Percentiles rank a stretch among this genome's conserved stretches.
phyloP scores from a whole-genome alignment of 1,284 basidiomycete genomes.

The Thecaphora thlaspeos region DNA sequence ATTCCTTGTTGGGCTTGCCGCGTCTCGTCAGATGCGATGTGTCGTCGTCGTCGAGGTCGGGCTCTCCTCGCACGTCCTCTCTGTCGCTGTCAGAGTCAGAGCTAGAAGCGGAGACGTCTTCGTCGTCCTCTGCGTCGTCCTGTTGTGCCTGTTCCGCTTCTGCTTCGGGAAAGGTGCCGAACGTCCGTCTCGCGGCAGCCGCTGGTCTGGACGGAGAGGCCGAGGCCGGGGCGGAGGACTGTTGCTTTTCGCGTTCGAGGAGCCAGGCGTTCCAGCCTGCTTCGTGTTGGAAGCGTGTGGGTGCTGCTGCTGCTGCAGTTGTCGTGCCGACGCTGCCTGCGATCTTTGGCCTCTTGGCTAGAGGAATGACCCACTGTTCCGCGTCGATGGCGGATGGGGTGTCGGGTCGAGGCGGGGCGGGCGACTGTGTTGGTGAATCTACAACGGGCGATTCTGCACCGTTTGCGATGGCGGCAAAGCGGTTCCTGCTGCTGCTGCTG shows the following conservation, averaged over 20 bases:
- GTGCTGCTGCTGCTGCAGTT: slow-evolving; percentile 11
- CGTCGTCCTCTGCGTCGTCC: slow-evolving; percentile 4
- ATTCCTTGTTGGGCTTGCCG: not conserved
- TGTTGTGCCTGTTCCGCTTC: slow-evolving; percentile 7
- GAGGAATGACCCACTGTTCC: slow-evolving; percentile 25
- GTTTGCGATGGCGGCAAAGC: not conserved
- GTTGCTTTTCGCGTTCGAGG: slow-evolving; percentile 7
- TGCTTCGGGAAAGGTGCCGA: slow-evolving; percentile 6
- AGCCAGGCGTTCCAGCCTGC: slow-evolving; percentile 34
- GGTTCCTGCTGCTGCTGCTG: not conserved
- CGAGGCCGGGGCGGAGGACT: not conserved
- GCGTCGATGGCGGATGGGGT: slow-evolving; percentile 5
- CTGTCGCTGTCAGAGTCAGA: not conserved
- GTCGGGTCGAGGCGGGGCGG: slow-evolving; percentile 5
- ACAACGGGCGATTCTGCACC: not conserved
- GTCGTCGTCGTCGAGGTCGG: not conserved
- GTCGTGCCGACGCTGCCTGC: no score
- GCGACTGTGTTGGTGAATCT: not conserved
- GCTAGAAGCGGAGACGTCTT: slow-evolving; percentile 2
- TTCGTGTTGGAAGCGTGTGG: slow-evolving; percentile 16
- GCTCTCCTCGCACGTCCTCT: not conserved
- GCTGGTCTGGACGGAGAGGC: not conserved
- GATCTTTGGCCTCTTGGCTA: slow-evolving; percentile 18
- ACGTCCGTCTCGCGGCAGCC: slow-evolving; percentile 6
- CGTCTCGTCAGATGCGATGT: no score